A percentile compares a stretch with the other conserved stretches of the same genome.
Conservation (phyloP, 202 grass and related monocot species). For the Zizania palustris region DNA sequence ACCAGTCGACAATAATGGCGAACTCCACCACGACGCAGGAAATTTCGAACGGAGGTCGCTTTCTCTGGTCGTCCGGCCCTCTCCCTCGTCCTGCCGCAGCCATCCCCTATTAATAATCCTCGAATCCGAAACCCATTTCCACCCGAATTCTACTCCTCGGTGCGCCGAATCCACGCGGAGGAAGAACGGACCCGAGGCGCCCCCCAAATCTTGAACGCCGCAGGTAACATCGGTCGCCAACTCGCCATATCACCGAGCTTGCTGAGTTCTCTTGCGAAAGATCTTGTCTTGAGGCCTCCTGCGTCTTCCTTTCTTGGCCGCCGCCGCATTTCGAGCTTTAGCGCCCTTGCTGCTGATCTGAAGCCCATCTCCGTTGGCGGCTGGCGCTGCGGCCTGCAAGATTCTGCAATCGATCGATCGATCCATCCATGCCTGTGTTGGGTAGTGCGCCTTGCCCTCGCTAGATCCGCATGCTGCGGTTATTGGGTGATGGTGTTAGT, state of each 20-base stretch:
- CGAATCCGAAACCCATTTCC: background rate
- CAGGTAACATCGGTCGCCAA: conserved; percentile 36
- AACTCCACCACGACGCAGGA: background rate
- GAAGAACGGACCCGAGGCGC: background rate
- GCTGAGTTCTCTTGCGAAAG: background rate
- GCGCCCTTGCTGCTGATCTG: background rate
- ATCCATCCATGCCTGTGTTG: background rate
- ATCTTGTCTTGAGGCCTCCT: conserved; percentile 3
- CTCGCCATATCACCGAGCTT: background rate
- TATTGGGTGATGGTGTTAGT: background rate
- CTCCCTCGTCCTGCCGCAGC: background rate
- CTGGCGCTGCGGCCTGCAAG: background rate
- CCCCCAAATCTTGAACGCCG: background rate
- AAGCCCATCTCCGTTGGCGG: conserved; percentile 1
- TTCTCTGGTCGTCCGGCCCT: conserved; percentile 2
- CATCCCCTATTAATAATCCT: conserved; percentile 36
- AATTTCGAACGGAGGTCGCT: conserved; percentile 21
- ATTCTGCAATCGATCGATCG: too few relatives aligned
- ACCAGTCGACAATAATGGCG: background rate
- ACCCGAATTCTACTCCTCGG: background rate
- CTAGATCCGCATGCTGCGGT: background rate
- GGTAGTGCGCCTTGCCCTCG: background rate
- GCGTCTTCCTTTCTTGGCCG: background rate
- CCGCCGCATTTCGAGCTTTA: background rate
- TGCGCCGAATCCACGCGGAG: conserved; percentile 1